These are phyloP conservation scores for Fusarium avenaceum DNA, from an alignment of 2,329 filamentous ascomycete genomes.

Conservation along the genomic window DNA sequence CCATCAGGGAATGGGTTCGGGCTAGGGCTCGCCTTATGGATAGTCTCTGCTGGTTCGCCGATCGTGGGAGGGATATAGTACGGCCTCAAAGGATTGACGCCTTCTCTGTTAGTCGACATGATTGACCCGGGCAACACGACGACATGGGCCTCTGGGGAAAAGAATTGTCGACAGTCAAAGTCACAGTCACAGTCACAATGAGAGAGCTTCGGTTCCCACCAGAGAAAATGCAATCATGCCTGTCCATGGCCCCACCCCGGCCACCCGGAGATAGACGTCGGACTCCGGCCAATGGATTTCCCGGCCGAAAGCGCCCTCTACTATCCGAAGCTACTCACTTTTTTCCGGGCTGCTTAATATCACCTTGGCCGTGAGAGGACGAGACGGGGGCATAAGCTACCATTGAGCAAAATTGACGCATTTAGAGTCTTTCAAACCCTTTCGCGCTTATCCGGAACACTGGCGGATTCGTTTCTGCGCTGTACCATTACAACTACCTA, in stretches of 20 bases:
- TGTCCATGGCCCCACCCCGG: conserved; percentile 34
- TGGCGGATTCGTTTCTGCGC: conserved; percentile 12
- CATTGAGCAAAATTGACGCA: conserved; percentile 50
- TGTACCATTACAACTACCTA: conserved; percentile 8
- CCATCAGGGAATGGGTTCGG: conserved; percentile 62
- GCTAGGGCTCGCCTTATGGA: conserved; percentile 54
- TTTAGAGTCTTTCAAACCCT: conserved; percentile 30
- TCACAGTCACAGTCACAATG: conserved; percentile 23
- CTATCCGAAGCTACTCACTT: conserved; percentile 49
- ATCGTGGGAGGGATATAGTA: conserved; percentile 77
- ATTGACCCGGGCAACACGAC: conserved; percentile 46
- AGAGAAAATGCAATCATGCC: conserved; percentile 54
- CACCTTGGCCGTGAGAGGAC: conserved; percentile 52
- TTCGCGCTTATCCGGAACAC: conserved; percentile 20
- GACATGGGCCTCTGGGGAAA: conserved; percentile 45
- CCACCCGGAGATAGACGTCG: conserved; percentile 46
- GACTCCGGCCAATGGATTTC: conserved; percentile 55
- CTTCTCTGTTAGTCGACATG: conserved; percentile 63
- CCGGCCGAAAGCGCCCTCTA: conserved; percentile 49
- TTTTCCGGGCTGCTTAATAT: conserved; percentile 50
- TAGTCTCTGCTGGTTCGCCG: conserved; percentile 58
- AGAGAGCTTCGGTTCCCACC: conserved; percentile 40
- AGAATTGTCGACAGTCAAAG: conserved; percentile 21
- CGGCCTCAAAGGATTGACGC: conserved; percentile 74
- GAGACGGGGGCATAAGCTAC: conserved; percentile 44